Percentiles rank a stretch among this genome's conserved stretches.
These are phyloP conservation scores for Candida taoyuanica DNA, from an alignment of 805 yeast species.

Conservation along the genomic window DNA sequence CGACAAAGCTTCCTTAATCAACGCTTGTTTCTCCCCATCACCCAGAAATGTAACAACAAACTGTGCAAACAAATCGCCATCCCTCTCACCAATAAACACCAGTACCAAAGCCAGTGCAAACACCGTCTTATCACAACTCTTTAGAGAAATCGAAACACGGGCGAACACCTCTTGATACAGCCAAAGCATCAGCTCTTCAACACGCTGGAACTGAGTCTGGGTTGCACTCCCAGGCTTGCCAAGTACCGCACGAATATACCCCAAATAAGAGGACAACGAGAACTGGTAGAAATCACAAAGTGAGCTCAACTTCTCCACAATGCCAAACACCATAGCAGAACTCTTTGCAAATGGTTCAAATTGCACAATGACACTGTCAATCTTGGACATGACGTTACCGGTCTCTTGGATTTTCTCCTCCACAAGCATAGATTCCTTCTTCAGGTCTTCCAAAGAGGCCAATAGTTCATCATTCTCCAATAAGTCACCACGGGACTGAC, in stretches of 20 bases:
- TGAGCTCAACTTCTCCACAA: slow-evolving; percentile 39
- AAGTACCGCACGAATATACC: slow-evolving; percentile 32
- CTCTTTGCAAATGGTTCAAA: slow-evolving; percentile 54
- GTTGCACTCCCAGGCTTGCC: background rate
- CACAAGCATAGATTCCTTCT: slow-evolving; percentile 54
- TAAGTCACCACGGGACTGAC: slow-evolving; percentile 53
- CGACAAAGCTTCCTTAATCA: slow-evolving; percentile 12
- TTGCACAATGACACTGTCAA: slow-evolving; percentile 42
- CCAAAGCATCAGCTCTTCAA: slow-evolving; percentile 29
- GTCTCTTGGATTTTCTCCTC: slow-evolving; percentile 52
- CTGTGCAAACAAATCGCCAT: slow-evolving; percentile 14
- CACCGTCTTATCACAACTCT: slow-evolving; percentile 28
- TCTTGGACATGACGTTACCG: slow-evolving; percentile 45
- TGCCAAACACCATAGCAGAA: slow-evolving; percentile 45
- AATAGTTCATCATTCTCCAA: slow-evolving; percentile 63
- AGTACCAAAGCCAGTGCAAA: slow-evolving; percentile 39
- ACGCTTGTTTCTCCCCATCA: background rate
- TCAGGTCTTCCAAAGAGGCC: slow-evolving; percentile 57
- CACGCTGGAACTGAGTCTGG: slow-evolving; percentile 13
- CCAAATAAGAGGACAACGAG: slow-evolving; percentile 41
- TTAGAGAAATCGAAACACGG: slow-evolving; percentile 39
- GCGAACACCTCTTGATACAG: slow-evolving; percentile 47
- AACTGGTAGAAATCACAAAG: slow-evolving; percentile 57
- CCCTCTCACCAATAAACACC: slow-evolving; percentile 20
- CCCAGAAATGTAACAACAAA: slow-evolving; percentile 12